These are phyloP conservation scores for Pyrenula massariospora DNA, from an alignment of 495 filamentous ascomycete genomes.

Conservation along the genomic window DNA sequence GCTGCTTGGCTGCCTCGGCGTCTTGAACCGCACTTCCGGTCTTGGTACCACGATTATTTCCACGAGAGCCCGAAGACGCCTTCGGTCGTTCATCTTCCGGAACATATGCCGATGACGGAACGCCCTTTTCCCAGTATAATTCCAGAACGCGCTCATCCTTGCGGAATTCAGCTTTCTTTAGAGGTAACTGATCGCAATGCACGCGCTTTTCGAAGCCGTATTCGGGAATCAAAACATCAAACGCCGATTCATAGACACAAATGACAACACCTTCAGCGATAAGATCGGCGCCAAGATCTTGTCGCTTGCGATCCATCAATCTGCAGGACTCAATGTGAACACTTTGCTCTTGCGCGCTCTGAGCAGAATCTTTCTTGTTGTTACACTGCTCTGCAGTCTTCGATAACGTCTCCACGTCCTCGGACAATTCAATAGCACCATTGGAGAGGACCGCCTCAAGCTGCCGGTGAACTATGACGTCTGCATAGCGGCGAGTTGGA, in stretches of 20 bases:
- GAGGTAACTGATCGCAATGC: constrained; percentile 91
- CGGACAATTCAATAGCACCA: constrained; percentile 70
- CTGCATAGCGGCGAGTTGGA: constrained; percentile 87
- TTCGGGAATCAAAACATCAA: constrained; percentile 95
- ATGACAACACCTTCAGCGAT: constrained; percentile 96
- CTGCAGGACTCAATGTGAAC: constrained; percentile 97
- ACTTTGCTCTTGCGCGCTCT: constrained; percentile 95
- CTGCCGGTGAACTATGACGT: constrained; percentile 91
- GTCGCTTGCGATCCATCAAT: constrained; percentile 78
- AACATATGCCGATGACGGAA: constrained; percentile 89
- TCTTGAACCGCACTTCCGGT: constrained; percentile 65
- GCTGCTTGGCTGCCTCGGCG: constrained; percentile 67
- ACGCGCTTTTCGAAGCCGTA: constrained; percentile 99
- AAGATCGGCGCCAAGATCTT: constrained; percentile 77
- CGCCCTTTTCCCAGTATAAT: constrained; percentile 98
- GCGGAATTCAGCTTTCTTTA: constrained; percentile 97
- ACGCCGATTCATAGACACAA: constrained; percentile 96
- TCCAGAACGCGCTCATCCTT: constrained; percentile 89
- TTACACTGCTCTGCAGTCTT: constrained; percentile 96
- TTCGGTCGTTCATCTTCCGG: constrained; percentile 94
- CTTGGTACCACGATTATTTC: constrained; percentile 45
- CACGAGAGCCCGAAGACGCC: constrained; percentile 50
- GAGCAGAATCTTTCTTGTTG: constrained; percentile 97
- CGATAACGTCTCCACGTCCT: constrained; percentile 74
- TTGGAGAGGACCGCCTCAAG: constrained; percentile 79